Base-by-base conservation (phyloP, 202 grass and related monocot genomes). In the Schoenoplectus tabernaemontani region DNA sequence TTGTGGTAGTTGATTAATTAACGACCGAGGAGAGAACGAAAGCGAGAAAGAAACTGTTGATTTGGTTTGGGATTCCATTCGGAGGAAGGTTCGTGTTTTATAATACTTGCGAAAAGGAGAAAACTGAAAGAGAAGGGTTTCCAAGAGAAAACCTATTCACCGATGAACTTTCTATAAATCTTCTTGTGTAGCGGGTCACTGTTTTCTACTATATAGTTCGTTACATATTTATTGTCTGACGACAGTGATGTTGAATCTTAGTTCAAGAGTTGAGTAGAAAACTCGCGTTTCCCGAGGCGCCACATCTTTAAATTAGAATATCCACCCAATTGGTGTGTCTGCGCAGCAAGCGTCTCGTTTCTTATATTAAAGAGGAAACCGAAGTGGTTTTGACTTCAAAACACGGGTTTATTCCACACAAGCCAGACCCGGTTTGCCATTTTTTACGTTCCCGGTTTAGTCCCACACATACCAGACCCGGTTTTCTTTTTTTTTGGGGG, bases 221-320 rank as follows among this genome's bases (percentile, higher is more conserved):
- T 26, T 77, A 39, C 51, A 57, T 70, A 3, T 0, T 5, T 33
- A 22, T 15, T 2, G 4, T 30, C 2, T 5, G 11, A 16, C 17
- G 1, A 59, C 5, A 58, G 32, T 26, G 4, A 47, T 1, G 63
- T 6, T 12, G 39, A 48, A 46, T 63, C 15, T 12, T 3, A 2
- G 0, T 78, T 59, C 5, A 17, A 9, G 38, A 43, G 54, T 3
- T 39, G 71, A 20, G 32, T 16, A 79, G 22, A 34, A 62, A 64
- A 79, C 9, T 79, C 28, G 77, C 57, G 37, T 22, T 79, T 79
- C 59, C 22, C 77, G 77, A 79, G 77, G 77, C 77, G 77, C 77
- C 77, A 79, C 77, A 79, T 79, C 53, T 64, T 79, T 17, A n/a
- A n/a, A n/a, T n/a, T n/a, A n/a, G n/a, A n/a, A n/a, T n/a, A n/a